Evolutionary conservation across 2,329 filamentous ascomycete species (phyloP), one percentile per base, ranked within the genome.

Genomic region (Phyllosticta citribraziliensis): DNA sequence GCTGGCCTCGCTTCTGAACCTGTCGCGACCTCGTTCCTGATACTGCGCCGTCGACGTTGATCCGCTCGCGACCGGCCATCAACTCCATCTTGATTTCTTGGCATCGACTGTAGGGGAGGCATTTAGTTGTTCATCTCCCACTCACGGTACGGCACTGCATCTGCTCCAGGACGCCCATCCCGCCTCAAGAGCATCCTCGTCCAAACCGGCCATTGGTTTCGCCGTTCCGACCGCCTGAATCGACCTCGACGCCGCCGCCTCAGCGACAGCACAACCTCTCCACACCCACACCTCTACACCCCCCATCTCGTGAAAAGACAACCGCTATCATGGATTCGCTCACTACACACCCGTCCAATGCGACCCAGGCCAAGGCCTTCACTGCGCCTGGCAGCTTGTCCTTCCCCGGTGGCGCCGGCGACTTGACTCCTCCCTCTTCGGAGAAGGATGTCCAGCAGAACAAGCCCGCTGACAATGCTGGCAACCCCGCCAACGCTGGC

Each of bases 41-140:
- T 52, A 55, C 67, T 67, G 64, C 64, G 62, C 62, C 63, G 66
- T 70, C 68, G 63, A 63, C 64, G 59, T 55, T 64, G 67, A 67
- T 25, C 27, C 66, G 66, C 65, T 63, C 55, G 63, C 62, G 63
- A 65, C 62, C 68, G 63, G 27, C 51, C 55, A 57, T 27, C 53
- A 52, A 55, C 47, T 20, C 35, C 53, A 30, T 35, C n/a, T 56
- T 55, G 55, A 59, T 64, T 51, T 64, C 66, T 70, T 72, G 71
- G 75, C 77, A 78, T 76, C 75, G 73, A 75, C 76, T 79, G 80
- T 80, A 80, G 90, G 91, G 89, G 91, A 96, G 88, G 91, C 91
- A 96, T 96, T 96, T 77, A 87, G 75, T 96, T 96, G 91, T 96
- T 91, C 80, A 89, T 96, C 91, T 96, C 91, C 88, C 84, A 78